Percentiles rank a stretch among this genome's conserved stretches.
phyloP scores from a whole-genome alignment of 139 green algal genomes.

The Coccomyxa sp. region DNA sequence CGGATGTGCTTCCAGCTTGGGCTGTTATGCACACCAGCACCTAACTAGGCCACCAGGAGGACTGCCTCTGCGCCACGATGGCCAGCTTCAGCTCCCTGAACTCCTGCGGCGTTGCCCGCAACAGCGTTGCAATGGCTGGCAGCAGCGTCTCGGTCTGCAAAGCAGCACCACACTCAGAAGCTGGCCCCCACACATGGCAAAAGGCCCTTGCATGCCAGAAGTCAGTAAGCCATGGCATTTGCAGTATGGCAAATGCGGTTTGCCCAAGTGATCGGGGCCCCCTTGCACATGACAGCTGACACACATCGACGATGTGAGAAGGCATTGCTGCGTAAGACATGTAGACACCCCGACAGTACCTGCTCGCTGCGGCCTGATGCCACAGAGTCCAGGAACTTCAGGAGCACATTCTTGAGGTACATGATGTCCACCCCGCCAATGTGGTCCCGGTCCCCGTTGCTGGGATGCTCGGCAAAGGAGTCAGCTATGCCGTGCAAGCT shows the following conservation, averaged over 20 bases:
- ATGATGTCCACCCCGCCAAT: conserved; percentile 43
- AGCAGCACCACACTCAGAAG: not conserved
- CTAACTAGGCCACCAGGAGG: not conserved
- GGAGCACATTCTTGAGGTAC: conserved; percentile 69
- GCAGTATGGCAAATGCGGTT: not conserved
- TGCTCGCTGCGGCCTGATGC: conserved; percentile 16
- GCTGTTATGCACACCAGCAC: not conserved
- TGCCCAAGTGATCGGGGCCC: not conserved
- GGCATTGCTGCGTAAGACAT: not conserved
- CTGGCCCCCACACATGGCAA: no score
- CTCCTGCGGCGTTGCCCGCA: conserved; percentile 46
- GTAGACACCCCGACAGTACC: not conserved
- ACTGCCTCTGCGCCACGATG: not conserved
- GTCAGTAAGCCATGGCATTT: not conserved
- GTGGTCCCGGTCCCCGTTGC: not conserved
- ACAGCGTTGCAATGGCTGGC: conserved; percentile 53
- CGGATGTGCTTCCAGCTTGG: not conserved
- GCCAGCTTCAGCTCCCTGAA: conserved; percentile 9
- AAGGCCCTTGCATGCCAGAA: no score
- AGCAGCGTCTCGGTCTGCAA: conserved; percentile 51
- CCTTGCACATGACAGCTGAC: not conserved
- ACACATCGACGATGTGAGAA: not conserved
- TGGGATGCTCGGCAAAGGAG: not conserved
- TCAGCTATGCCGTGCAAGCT: conserved; percentile 38
- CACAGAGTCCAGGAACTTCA: conserved; percentile 64